Evolutionary conservation across 352 stramenopile genomes (phyloP), one percentile per base, ranked within the genome.

Genomic region (Phytophthora kernoviae): DNA sequence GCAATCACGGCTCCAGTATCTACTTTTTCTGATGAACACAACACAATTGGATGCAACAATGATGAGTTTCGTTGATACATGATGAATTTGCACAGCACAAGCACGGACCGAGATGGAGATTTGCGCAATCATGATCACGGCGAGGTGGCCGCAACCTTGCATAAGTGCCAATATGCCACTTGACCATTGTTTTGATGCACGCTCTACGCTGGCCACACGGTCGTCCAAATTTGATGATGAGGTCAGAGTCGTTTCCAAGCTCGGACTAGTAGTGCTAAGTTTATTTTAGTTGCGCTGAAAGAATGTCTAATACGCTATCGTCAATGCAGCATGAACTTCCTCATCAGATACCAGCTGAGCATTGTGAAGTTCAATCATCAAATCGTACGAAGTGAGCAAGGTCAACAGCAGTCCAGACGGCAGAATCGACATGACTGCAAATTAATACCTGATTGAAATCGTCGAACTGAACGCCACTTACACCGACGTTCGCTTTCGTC

Each of bases 91-190:
- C 24, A 21, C n/a, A 17, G 10, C 15, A 43, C 5, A 20, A 5
- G n/a, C 11, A 36, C 48, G 22, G 51, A 89, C 77, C 73, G 46
- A 87, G 77, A 33, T 77, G 60, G 50, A 90, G 87, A 45, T 86
- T 87, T 54, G 80, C 68, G 39, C 77, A 81, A 10, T 88, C 77
- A 32, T 86, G 74, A 26, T 65, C 77, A 21, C 75, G 70, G 0
- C 81, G 74, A 22, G 78, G 74, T 22, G 84, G 84, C 9, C 84
- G 81, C 42, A 93, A 72, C 21, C 84, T 71, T 42, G 81, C 78
- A 42, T 84, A 93, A 45, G 84, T 93, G 48, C 74, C 84, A 63
- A 91, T 93, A 52, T 80, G 68, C 79, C 84, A 93, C 66, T 87
- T 90, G 46, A 90, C 70, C 78, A 87, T 89, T 10, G 32, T 15